phyloP scores from a whole-genome alignment of 2,329 filamentous ascomycete species.

The Diaporthe sp. region DNA sequence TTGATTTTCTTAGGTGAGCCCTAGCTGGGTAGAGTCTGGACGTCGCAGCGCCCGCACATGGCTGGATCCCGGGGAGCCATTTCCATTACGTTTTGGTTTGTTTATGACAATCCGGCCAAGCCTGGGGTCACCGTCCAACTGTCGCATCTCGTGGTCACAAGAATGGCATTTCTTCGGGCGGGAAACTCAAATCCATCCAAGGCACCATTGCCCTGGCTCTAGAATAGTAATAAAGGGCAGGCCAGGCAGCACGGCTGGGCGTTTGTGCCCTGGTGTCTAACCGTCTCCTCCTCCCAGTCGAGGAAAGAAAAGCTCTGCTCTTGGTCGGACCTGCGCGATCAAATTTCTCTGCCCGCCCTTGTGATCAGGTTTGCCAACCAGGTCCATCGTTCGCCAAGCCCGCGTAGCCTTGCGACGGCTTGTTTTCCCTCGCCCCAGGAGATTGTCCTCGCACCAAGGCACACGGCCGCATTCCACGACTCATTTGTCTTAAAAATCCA shows the following conservation, averaged over 20 bases:
- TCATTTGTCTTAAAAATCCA: conserved; percentile 31
- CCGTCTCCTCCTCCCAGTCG: background rate
- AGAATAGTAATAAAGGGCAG: background rate
- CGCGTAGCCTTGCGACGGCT: conserved; percentile 32
- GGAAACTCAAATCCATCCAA: conserved; percentile 28
- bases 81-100: conserved; percentile 47
- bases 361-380: conserved; percentile 29
- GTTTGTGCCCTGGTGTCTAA: background rate
- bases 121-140: conserved; percentile 27
- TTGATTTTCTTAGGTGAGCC: background rate
- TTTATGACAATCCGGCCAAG: conserved; percentile 33
- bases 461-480: conserved; percentile 33
- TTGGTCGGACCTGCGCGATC: conserved; percentile 22
- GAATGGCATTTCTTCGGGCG: conserved; percentile 15
- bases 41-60: conserved; percentile 29
- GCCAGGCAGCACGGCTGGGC: background rate
- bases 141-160: conserved; percentile 26
- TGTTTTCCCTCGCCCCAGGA: conserved; percentile 24
- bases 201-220: background rate
- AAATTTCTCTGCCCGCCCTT: conserved; percentile 30
- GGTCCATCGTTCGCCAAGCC: conserved; percentile 31
- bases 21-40: conserved; percentile 25
- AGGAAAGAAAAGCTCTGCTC: background rate
- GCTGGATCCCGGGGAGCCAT: conserved; percentile 18
- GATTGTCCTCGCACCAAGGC: conserved; percentile 10